These are phyloP conservation scores for Calcarisporium arbuscula DNA, from an alignment of 2,329 filamentous ascomycete species.

Conservation along the genomic window DNA sequence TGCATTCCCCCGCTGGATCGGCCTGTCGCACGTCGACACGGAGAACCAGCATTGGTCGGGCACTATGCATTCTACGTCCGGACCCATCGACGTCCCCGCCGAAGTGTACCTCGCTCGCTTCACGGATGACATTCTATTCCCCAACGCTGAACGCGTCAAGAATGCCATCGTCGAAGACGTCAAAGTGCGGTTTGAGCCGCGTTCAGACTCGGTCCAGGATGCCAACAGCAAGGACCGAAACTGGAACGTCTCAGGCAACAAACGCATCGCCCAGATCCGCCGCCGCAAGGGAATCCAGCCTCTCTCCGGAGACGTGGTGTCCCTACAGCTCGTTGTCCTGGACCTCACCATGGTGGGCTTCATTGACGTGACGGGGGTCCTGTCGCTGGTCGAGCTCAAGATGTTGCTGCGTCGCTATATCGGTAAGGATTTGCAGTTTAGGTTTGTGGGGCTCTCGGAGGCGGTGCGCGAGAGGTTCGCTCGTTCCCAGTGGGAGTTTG, in stretches of 20 bases:
- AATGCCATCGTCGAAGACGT: conserved; percentile 42
- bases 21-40: conserved; percentile 21
- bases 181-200: conserved; percentile 32
- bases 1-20: conserved; percentile 43
- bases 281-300: conserved; percentile 27
- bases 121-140: conserved; percentile 53
- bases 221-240: conserved; percentile 35
- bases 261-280: conserved; percentile 39
- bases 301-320: conserved; percentile 24
- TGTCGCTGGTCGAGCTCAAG: conserved; percentile 41
- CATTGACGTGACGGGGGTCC: conserved; percentile 46
- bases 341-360: conserved; percentile 47
- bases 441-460: conserved; percentile 41
- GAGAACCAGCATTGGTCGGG: conserved; percentile 22
- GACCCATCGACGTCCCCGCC: conserved; percentile 29
- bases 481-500: conserved; percentile 30
- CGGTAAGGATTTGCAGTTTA: conserved; percentile 36
- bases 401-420: conserved; percentile 42
- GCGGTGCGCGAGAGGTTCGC: conserved; percentile 32
- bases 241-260: conserved; percentile 48
- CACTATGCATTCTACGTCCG: no score
- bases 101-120: conserved; percentile 52
- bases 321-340: conserved; percentile 42
- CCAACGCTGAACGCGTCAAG: conserved; percentile 50
- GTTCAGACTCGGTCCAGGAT: conserved; percentile 33